Conservation (phyloP, 148 eudicot genomes). For the Simmondsia chinensis region DNA sequence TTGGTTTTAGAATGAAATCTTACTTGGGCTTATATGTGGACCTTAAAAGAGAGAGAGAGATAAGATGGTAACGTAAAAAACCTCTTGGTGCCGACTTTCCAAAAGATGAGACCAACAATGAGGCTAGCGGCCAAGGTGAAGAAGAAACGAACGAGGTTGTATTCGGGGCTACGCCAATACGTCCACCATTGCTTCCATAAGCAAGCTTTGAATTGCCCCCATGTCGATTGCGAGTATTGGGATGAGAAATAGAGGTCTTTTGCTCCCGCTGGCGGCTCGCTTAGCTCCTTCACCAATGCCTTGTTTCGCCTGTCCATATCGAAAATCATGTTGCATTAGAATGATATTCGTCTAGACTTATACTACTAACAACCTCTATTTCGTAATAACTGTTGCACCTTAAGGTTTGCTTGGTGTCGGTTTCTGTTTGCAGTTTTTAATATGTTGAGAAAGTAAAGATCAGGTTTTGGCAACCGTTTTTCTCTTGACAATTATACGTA, state of each 20-base stretch:
- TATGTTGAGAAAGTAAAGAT: too few species aligned
- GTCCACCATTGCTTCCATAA: slow-evolving; percentile 82
- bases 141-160: slow-evolving; percentile 52
- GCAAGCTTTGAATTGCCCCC: slow-evolving; percentile 58
- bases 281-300: slow-evolving; percentile 50
- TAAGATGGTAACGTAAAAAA: slow-evolving; percentile 3
- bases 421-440: too few species aligned
- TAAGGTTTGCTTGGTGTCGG: too few species aligned
- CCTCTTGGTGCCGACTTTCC: slow-evolving; percentile 63
- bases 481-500: too few species aligned
- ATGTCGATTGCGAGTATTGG: slow-evolving; percentile 41
- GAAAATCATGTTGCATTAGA: too few species aligned
- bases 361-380: too few species aligned
- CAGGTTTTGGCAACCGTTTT: too few species aligned
- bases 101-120: slow-evolving; percentile 52
- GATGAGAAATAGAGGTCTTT: slow-evolving; percentile 44
- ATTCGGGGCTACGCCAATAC: slow-evolving; percentile 77
- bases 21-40: too few species aligned
- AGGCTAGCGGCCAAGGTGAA: slow-evolving; percentile 52
- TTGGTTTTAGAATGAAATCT: too few species aligned
- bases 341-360: too few species aligned
- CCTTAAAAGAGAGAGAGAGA: too few species aligned
- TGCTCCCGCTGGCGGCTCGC: slow-evolving; percentile 44
- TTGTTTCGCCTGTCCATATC: slow-evolving; percentile 39
- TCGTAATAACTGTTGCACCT: too few species aligned